Conservation (phyloP, 2,329 filamentous ascomycete genomes). For the Malbranchea zuffiana region DNA sequence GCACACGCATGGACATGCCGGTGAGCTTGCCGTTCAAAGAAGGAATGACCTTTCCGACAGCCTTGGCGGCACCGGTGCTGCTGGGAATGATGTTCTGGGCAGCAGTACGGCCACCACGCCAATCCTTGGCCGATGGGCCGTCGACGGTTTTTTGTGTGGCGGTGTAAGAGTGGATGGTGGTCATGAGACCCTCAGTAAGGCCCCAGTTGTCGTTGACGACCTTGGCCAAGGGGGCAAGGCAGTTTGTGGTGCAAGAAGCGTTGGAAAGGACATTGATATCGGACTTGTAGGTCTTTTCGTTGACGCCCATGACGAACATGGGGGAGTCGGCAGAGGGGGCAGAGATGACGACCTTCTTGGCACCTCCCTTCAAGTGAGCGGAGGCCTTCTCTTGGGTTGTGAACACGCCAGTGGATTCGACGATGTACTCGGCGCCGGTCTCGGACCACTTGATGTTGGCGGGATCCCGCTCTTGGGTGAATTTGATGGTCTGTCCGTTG, state of each 20-base stretch:
- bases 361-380: conserved; percentile 88
- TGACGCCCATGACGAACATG: conserved; percentile 99
- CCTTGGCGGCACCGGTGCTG: conserved; percentile 99
- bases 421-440: conserved; percentile 81
- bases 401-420: conserved; percentile 98
- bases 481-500: conserved; percentile 90
- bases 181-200: conserved; percentile 99
- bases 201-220: conserved; percentile 97
- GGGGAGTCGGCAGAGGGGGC: conserved; percentile 62
- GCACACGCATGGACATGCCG: conserved; percentile 99
- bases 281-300: conserved; percentile 85
- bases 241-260: conserved; percentile 99
- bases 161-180: conserved; percentile 99
- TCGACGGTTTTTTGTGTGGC: conserved; percentile 99
- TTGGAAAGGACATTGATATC: conserved; percentile 93
- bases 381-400: conserved; percentile 94
- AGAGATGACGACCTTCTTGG: conserved; percentile 85
- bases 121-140: conserved; percentile 95
- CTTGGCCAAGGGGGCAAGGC: conserved; percentile 97
- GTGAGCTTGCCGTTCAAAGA: conserved; percentile 98
- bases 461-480: conserved; percentile 90
- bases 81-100: conserved; percentile 99
- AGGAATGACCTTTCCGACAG: conserved; percentile 99
- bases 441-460: conserved; percentile 80
- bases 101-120: conserved; percentile 96